phyloP scores from a whole-genome alignment of 1,139 yeast genomes.

The Magnusiomyces fungicola region DNA sequence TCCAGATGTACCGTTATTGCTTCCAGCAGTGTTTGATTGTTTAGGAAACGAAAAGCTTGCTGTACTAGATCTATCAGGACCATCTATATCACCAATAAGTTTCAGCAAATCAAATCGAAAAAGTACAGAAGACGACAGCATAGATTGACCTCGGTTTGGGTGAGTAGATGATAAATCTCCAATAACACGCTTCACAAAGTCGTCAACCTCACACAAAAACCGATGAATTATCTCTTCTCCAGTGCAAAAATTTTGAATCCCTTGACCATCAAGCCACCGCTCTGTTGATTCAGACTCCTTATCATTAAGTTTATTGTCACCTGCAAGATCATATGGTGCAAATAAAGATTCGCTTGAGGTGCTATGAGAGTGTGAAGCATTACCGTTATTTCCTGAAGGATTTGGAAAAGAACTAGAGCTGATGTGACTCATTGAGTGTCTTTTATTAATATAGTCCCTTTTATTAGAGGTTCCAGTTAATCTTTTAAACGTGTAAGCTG shows the following conservation, averaged over 20 bases:
- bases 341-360: slow-evolving; percentile 24
- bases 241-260: slow-evolving; percentile 31
- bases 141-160: slow-evolving; percentile 25
- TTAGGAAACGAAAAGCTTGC: background rate
- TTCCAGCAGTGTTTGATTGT: background rate
- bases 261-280: slow-evolving; percentile 29
- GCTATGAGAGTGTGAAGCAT: background rate
- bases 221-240: slow-evolving; percentile 35
- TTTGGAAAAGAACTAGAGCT: slow-evolving; percentile 9
- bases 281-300: slow-evolving; percentile 31
- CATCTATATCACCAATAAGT: slow-evolving; percentile 25
- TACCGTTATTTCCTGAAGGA: slow-evolving; percentile 4
- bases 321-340: slow-evolving; percentile 28
- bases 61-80: slow-evolving; percentile 9
- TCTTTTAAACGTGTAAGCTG: slow-evolving; percentile 25
- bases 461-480: slow-evolving; percentile 18
- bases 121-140: slow-evolving; percentile 23
- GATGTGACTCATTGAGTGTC: slow-evolving; percentile 26
- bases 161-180: slow-evolving; percentile 26
- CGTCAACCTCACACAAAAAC: slow-evolving; percentile 33
- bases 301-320: slow-evolving; percentile 31
- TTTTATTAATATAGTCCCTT: slow-evolving; percentile 23
- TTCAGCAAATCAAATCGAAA: slow-evolving; percentile 27
- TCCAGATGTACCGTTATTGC: no score
- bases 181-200: slow-evolving; percentile 28